phyloP scores from a whole-genome alignment of 352 stramenopile genomes.

The Phytophthora constricta region DNA sequence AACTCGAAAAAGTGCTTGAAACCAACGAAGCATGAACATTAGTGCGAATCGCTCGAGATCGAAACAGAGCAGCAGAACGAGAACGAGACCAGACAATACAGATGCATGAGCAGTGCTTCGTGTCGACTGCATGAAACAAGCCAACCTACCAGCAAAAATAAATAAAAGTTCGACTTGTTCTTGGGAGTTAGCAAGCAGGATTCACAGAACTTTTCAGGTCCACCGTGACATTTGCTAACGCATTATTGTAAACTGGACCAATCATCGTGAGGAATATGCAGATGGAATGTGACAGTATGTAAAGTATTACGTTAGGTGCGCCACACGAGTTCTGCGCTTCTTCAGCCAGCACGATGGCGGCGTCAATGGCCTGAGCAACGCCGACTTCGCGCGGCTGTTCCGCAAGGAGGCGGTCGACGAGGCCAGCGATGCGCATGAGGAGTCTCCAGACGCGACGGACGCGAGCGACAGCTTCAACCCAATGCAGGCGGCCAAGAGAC shows the following conservation, averaged over 20 bases:
- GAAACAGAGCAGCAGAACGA: conserved; percentile 9
- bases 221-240: no score
- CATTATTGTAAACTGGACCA: no score
- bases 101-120: conserved; percentile 22
- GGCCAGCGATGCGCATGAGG: background rate
- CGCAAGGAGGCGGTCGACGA: conserved; percentile 31
- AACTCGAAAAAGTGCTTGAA: background rate
- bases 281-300: no score
- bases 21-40: background rate
- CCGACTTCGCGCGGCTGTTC: conserved; percentile 86
- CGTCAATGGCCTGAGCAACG: conserved; percentile 56
- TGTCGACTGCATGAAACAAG: background rate
- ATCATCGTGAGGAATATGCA: no score
- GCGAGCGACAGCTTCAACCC: conserved; percentile 7
- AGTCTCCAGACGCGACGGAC: background rate
- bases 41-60: background rate
- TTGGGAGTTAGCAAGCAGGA: no score
- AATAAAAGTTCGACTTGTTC: background rate
- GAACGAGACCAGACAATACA: conserved; percentile 15
- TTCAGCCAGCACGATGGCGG: conserved; percentile 20
- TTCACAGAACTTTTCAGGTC: no score
- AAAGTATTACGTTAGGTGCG: no score
- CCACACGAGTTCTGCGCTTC: no score
- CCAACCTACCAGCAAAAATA: background rate
- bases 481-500: conserved; percentile 26